Evolutionary conservation across 1,284 basidiomycete genomes (phyloP), one percentile per base, ranked within the genome.

Genomic region (Microbotryum violaceum): DNA sequence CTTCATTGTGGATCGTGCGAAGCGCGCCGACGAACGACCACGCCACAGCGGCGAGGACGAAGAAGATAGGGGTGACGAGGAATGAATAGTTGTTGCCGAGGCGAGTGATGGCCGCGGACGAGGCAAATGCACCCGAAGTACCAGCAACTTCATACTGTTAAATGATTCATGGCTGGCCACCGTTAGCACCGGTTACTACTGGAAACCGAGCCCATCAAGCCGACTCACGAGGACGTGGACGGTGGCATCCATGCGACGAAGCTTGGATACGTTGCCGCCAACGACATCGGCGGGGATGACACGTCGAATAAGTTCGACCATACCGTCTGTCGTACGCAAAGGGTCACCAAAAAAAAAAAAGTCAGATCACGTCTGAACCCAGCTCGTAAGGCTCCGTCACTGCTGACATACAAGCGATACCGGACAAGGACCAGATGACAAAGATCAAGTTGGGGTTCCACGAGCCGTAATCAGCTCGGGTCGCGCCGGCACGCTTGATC

Each of bases 271-370:
- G 64, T 74, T 72, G 37, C 72, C 71, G 42, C 73, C 73, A 20
- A 73, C 73, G 51, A 67, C 65, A 53, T 58, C 58, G 45, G 54
- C 55, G 20, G 62, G 54, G 49, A 76, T 76, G 65, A 75, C 72
- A 47, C 75, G 70, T 45, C 75, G 71, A 61, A 77, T 77, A 18
- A 77, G 67, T 61, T 77, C 75, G 46, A 77, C 72, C 66, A 74
- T 75, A 46, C 75, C 75, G 65, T 71, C 64, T 42, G 65, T 66
- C 62, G 71, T 73, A 59, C 73, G 70, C 33, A 18, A 31, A 23
- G 37, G 14, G 3, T 54, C 25, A 18, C 16, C 4, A 18, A 16
- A 31, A 37, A 8, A 18, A 16, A 31, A 37, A 29, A 27, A 49
- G 29, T 44, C 8, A 33, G 27, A 12, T 23, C 23, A 42, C 6